Conservation (phyloP, 192 early-diverging fungal genomes). For the Mortierella alpina region DNA sequence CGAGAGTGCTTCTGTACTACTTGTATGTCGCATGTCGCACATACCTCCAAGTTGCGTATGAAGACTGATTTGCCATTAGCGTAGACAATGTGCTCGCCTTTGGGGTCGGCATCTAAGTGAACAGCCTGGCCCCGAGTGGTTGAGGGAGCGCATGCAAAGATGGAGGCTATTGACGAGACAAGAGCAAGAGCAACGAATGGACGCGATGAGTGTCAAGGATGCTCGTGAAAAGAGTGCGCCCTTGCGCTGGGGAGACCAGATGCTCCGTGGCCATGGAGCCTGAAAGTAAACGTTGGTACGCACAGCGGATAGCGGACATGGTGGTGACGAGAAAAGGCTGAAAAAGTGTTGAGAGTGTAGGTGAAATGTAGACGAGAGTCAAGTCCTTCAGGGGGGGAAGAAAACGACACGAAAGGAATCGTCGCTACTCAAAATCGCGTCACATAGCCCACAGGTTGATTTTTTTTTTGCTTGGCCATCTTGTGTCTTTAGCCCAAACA, state of each 20-base stretch:
- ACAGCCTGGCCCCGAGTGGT: slow-evolving; percentile 86
- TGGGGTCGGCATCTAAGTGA: slow-evolving; percentile 84
- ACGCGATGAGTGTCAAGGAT: neutral
- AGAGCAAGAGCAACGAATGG: neutral
- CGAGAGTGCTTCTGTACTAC: too few species aligned
- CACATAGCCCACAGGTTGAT: too few species aligned
- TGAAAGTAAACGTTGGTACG: neutral
- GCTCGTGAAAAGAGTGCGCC: neutral
- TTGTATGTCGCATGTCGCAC: neutral
- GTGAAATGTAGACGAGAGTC: slow-evolving; percentile 33
- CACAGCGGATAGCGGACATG: slow-evolving; percentile 48
- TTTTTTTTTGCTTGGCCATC: too few species aligned
- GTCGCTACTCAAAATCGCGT: neutral
- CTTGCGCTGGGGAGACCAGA: neutral
- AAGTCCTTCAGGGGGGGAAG: slow-evolving; percentile 38
- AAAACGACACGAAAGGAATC: neutral
- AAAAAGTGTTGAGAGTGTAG: neutral
- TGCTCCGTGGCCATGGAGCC: neutral
- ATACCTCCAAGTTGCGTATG: slow-evolving; percentile 83
- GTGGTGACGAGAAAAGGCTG: neutral
- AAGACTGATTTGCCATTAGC: slow-evolving; percentile 90
- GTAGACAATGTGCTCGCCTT: slow-evolving; percentile 87
- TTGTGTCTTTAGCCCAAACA: too few species aligned
- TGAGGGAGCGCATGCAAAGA: slow-evolving; percentile 79
- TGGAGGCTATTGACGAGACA: slow-evolving; percentile 56